Conservation (phyloP, 2,329 filamentous ascomycete genomes). For the Cordyceps militaris region DNA sequence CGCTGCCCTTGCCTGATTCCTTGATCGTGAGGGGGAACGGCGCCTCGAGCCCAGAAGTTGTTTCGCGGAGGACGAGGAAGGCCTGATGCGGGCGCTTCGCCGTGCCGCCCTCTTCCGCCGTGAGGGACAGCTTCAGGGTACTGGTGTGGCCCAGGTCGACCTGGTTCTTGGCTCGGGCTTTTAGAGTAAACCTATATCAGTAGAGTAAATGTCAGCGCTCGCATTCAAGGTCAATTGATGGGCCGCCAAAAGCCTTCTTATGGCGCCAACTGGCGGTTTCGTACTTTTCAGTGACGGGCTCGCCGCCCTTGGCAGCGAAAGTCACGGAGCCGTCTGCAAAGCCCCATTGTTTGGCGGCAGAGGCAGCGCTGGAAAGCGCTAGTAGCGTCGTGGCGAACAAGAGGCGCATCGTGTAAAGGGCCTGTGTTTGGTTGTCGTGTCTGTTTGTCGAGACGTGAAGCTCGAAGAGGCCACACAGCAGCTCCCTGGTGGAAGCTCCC, state of each 20-base stretch:
- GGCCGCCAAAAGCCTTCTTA: background rate
- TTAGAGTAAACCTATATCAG: constrained; percentile 47
- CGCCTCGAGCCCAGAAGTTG: constrained; percentile 69
- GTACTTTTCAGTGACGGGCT: constrained; percentile 58
- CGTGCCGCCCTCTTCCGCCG: constrained; percentile 69
- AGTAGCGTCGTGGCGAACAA: constrained; percentile 33
- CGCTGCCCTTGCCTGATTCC: constrained; percentile 76
- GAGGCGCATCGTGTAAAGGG: constrained; percentile 32
- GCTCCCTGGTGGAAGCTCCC: constrained; percentile 18
- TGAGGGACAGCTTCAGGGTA: constrained; percentile 74
- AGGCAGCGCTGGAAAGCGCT: constrained; percentile 42
- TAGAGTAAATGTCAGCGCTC: constrained; percentile 18
- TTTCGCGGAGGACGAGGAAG: constrained; percentile 76
- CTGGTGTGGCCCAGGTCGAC: constrained; percentile 62
- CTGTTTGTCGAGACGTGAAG: constrained; percentile 7
- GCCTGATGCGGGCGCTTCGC: constrained; percentile 87
- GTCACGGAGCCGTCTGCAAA: constrained; percentile 67
- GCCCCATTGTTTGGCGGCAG: constrained; percentile 57
- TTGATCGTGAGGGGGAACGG: constrained; percentile 80
- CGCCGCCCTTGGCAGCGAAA: constrained; percentile 58
- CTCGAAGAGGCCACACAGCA: constrained; percentile 25
- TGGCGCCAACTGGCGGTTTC: background rate
- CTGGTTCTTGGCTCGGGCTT: constrained; percentile 53
- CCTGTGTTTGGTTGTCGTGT: constrained; percentile 14
- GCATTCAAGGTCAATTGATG: background rate